These are phyloP conservation scores for Yamadazyma diddensiae DNA, from an alignment of 1,139 yeast species.

Conservation along the genomic window DNA sequence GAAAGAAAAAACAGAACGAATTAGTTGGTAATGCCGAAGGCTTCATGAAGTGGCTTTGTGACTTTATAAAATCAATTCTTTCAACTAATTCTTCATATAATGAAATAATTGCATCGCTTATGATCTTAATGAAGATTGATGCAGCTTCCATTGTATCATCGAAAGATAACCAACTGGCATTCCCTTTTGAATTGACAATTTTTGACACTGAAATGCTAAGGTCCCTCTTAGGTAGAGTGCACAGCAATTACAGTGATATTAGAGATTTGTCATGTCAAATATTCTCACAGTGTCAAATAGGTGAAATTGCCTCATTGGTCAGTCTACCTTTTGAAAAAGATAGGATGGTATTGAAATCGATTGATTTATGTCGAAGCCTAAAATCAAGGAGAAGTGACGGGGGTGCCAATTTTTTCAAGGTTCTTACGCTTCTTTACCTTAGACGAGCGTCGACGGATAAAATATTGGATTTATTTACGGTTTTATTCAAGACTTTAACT, in stretches of 20 bases:
- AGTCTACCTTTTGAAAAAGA: too few species aligned
- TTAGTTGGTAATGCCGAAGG: conserved; percentile 24
- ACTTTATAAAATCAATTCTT: conserved; percentile 39
- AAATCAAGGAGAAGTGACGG: conserved; percentile 79
- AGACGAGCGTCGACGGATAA: neutral
- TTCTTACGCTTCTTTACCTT: conserved; percentile 26
- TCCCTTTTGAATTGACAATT: conserved; percentile 18
- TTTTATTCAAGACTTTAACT: neutral
- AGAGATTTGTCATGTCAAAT: conserved; percentile 51
- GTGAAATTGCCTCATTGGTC: too few species aligned
- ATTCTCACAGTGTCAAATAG: conserved; percentile 54
- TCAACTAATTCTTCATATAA: conserved; percentile 72
- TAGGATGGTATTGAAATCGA: too few species aligned
- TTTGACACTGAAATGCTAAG: conserved; percentile 31
- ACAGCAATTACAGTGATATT: conserved; percentile 75
- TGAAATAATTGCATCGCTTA: conserved; percentile 48
- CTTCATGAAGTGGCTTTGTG: conserved; percentile 46
- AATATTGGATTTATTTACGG: neutral
- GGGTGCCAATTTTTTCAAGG: conserved; percentile 66
- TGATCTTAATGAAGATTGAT: conserved; percentile 48
- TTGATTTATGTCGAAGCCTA: conserved; percentile 47
- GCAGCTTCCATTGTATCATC: conserved; percentile 53
- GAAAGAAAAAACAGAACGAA: conserved; percentile 28
- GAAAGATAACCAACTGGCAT: conserved; percentile 12
- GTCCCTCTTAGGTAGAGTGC: conserved; percentile 55